Evolutionary conservation across 306 rosid genomes (phyloP).

Genomic region (Aeschynomene evenia): DNA sequence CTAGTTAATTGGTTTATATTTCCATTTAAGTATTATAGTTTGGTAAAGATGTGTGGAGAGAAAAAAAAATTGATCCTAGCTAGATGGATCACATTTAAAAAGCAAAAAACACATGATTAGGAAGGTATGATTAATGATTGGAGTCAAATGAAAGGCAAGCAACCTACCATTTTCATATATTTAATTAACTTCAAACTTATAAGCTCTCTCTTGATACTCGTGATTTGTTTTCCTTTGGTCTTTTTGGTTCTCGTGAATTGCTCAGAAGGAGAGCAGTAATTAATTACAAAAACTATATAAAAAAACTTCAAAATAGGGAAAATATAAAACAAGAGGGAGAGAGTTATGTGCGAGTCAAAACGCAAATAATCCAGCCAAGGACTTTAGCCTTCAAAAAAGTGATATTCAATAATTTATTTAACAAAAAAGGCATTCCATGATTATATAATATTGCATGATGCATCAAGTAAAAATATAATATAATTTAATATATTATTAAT

Average conservation of each 20-base stretch:
- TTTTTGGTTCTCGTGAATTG: not conserved
- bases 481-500: too few species aligned
- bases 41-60: not conserved
- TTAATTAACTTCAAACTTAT: not conserved
- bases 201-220: not conserved
- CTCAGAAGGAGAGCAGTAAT: not conserved
- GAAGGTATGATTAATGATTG: constrained; percentile 39
- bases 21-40: constrained; percentile 6
- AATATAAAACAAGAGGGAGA: too few species aligned
- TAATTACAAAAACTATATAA: too few species aligned
- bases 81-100: not conserved
- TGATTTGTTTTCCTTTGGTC: not conserved
- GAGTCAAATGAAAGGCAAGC: constrained; percentile 63
- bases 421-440: too few species aligned
- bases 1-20: not conserved
- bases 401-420: too few species aligned
- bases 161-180: constrained; percentile 37
- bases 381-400: too few species aligned
- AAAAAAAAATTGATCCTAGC: not conserved
- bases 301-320: too few species aligned
- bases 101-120: constrained; percentile 17
- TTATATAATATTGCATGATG: too few species aligned
- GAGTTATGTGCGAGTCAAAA: not conserved
- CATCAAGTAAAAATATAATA: too few species aligned
- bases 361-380: too few species aligned